Evolutionary conservation across 371 early-diverging fungal species (phyloP), one percentile per base, ranked within the genome.

Genomic region (Nematocida parisii): DNA sequence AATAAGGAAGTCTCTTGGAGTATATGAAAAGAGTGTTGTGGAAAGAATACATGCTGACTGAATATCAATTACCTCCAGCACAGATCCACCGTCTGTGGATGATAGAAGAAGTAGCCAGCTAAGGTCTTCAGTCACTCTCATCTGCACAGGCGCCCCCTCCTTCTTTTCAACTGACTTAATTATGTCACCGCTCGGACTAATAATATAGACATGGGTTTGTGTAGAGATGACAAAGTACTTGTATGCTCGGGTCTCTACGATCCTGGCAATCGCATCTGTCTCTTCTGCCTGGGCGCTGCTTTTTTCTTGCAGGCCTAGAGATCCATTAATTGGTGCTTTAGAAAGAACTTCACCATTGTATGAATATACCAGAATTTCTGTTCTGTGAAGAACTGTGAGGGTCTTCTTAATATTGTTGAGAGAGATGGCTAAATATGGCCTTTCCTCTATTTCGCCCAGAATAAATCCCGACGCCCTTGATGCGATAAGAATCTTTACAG

Each of bases 401-500:
- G 68, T 70, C 40, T 77, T 56, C 15, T 45, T 61, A 20, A 61
- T 6, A 27, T 40, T 54, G 71, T 77, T 71, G 5, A 77, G 11
- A 4, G 80, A 68, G 52, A 71, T 9, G 7, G 68, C 68, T 11
- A 68, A 27, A 42, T 52, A 67, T 1, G 45, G 60, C 6, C 0
- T 18, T 54, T 27, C 61, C 6, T 33, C 45, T 68, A 77, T 61
- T 39, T 68, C 71, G 1, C 80, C 71, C n/a, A 70, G 27, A 40
- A 77, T 68, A 44, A 77, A 77, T 24, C 80, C 80, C 33, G 80
- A 47, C n/a, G 61, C 71, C 40, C 13, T 44, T 9, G 80, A 68
- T 15, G 57, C 50, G 33, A 58, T 42, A 18, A 77, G n/a, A 24
- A 77, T 52, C 62, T 54, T 73, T 7, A 67, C 55, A 20, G 44